Evolutionary conservation across 108 stramenopile species (phyloP), one percentile per base, ranked within the genome.

Genomic region (Cyclotella atomus): DNA sequence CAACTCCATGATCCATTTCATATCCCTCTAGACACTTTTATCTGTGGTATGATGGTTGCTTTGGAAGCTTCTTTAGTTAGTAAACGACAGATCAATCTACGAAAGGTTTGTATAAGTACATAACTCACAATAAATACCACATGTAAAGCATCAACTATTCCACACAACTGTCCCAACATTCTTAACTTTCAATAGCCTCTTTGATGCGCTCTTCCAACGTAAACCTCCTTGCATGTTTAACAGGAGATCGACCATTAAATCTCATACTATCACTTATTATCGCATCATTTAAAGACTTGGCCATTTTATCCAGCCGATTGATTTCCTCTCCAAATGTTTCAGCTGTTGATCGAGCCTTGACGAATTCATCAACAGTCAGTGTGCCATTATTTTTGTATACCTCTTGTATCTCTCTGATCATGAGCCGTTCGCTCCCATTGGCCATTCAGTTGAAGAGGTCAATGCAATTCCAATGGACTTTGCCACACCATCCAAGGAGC

Each of bases 401-500:
- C n/a, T n/a, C n/a, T n/a, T n/a, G n/a, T n/a, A n/a, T n/a, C n/a
- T n/a, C n/a, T 41, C 36, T 44, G 10, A 23, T 7, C 33, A 28
- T 8, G 57, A 32, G 0, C 19, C 57, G 2, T 0, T 15, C 33
- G 2, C 29, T 35, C 33, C 33, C n/a, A n/a, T n/a, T n/a, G n/a
- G n/a, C n/a, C n/a, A n/a, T n/a, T n/a, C n/a, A n/a, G n/a, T n/a
- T 28, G 52, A 52, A 30, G 56, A 59, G 20, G 12, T 50, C 17
- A n/a, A 32, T 29, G 56, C 32, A 34, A 23, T 59, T 21, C 41
- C 27, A 44, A 20, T 16, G 0, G 41, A 62, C 21, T 62, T 24
- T 24, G 21, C 17, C 41, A 62, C 61, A 44, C 61, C 61, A 12
- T 43, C 38, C 12, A 62, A 62, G 30, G 61, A 62, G 21, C 61